These are phyloP conservation scores for Tricholoma saponaceum DNA, from an alignment of 768 basidiomycete species.

Conservation along the genomic window DNA sequence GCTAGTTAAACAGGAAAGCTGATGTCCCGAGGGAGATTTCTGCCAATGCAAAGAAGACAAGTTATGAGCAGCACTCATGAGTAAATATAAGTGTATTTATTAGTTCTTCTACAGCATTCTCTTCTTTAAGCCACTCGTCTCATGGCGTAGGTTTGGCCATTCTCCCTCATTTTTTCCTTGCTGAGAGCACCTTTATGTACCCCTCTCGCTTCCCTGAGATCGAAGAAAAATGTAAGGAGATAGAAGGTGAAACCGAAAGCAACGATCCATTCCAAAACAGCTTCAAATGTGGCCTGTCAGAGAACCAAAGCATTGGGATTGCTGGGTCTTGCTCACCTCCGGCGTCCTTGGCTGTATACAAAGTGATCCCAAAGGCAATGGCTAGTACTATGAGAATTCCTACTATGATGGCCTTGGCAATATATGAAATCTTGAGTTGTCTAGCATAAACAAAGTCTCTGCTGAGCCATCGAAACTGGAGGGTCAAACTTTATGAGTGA, in stretches of 20 bases:
- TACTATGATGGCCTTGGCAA: conserved; percentile 60
- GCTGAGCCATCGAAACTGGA: conserved; percentile 62
- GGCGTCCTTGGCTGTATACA: conserved; percentile 40
- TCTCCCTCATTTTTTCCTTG: conserved; percentile 20
- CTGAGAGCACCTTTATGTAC: conserved; percentile 43
- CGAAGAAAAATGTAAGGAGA: conserved; percentile 67
- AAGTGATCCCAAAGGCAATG: conserved; percentile 55
- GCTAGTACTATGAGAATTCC: conserved; percentile 53
- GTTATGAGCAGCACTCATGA: no score
- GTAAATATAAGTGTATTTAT: not conserved
- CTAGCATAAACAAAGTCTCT: conserved; percentile 44
- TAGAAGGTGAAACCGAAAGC: conserved; percentile 72
- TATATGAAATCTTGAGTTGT: conserved; percentile 50
- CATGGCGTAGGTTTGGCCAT: conserved; percentile 3
- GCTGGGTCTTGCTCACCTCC: conserved; percentile 37
- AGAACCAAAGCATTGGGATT: not conserved
- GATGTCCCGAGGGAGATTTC: not conserved
- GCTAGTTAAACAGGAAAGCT: not conserved
- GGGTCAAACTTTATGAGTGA: not conserved
- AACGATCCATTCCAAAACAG: conserved; percentile 73
- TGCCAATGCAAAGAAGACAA: not conserved
- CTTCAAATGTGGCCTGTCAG: conserved; percentile 24
- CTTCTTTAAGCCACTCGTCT: not conserved
- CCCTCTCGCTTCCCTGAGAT: conserved; percentile 60
- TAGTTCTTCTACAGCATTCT: not conserved